Evolutionary conservation across 2,329 filamentous ascomycete genomes (phyloP), one percentile per base, ranked within the genome.

Genomic region (Ophiostoma triangulosporum): DNA sequence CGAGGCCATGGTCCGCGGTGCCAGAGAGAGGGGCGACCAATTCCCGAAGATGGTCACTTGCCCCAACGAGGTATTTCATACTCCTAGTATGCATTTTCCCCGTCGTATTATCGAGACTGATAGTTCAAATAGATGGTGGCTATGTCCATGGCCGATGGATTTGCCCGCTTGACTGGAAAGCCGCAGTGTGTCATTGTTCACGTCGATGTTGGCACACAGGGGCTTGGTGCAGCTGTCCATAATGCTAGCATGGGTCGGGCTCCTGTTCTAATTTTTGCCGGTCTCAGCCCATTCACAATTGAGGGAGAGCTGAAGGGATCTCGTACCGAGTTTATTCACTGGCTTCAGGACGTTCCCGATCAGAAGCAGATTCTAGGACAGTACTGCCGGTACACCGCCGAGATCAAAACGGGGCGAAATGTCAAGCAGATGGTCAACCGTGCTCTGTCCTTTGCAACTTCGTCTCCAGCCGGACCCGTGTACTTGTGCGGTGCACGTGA

Each of bases 381-480:
- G 69, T 95, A 95, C 67, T 95, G 89, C 65, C 78, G 88, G 9
- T 95, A 93, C 63, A 71, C 83, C 0, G 87, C 76, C 3, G 89
- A 95, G 70, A 82, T 95, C 66, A 90, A 89, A 70, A 84, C 84
- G 2, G 88, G 87, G 15, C 78, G 78, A 63, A 95, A 94, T 62
- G 80, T 94, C 56, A 94, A 94, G 73, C 88, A 95, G 70, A 83
- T 94, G 69, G 86, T 95, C 56, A 88, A 88, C 63, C 82, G 88
- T 1, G 88, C 88, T 0, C 66, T 95, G 54, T 86, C 88, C 60
- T 94, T 93, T 63, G 87, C 88, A 0, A 84, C 71, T 48, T 87
- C 81, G 29, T 83, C 84, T 52, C 88, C 88, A 0, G 76, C 83
- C 57, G 88, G 88, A 0, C 88, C 88, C 0, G 86, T 89, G 0